phyloP scores from a whole-genome alignment of 495 filamentous ascomycete genomes.

The Trichocladium uniseriatum region DNA sequence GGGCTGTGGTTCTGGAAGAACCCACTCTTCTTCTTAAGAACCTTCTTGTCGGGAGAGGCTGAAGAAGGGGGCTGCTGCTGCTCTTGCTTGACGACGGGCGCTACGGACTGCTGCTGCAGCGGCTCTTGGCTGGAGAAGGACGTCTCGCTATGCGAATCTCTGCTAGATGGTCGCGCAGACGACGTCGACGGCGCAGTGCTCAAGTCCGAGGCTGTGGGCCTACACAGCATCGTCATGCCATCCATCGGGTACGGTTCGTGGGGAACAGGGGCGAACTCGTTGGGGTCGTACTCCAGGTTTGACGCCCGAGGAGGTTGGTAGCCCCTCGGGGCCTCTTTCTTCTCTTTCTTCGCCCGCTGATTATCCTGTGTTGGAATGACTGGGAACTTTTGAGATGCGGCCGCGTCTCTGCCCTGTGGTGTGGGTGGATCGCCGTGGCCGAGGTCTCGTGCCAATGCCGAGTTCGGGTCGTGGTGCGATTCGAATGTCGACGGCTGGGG shows the following conservation, averaged over 20 bases:
- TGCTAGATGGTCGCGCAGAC: slow-evolving; percentile 68
- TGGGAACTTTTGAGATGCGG: slow-evolving; percentile 41
- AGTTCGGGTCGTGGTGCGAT: slow-evolving; percentile 77
- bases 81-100: slow-evolving; percentile 39
- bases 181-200: slow-evolving; percentile 59
- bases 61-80: slow-evolving; percentile 40
- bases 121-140: slow-evolving; percentile 81
- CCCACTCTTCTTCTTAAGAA: slow-evolving; percentile 73
- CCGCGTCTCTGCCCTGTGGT: slow-evolving; percentile 44
- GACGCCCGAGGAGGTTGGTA: slow-evolving; percentile 22
- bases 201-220: slow-evolving; percentile 75
- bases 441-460: slow-evolving; percentile 54
- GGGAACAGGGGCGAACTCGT: slow-evolving; percentile 60
- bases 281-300: slow-evolving; percentile 42
- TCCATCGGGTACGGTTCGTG: slow-evolving; percentile 94
- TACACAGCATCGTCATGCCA: slow-evolving; percentile 98
- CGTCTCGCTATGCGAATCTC: slow-evolving; percentile 87
- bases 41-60: slow-evolving; percentile 50
- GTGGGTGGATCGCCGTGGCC: slow-evolving; percentile 39
- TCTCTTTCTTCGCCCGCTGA: slow-evolving; percentile 8
- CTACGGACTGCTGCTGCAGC: slow-evolving; percentile 28
- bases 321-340: slow-evolving; percentile 4
- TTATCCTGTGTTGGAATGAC: slow-evolving; percentile 11
- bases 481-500: slow-evolving; percentile 72
- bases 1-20: slow-evolving; percentile 94